phyloP scores from a whole-genome alignment of 1,139 yeast genomes.

The Yamadazyma triangularis region DNA sequence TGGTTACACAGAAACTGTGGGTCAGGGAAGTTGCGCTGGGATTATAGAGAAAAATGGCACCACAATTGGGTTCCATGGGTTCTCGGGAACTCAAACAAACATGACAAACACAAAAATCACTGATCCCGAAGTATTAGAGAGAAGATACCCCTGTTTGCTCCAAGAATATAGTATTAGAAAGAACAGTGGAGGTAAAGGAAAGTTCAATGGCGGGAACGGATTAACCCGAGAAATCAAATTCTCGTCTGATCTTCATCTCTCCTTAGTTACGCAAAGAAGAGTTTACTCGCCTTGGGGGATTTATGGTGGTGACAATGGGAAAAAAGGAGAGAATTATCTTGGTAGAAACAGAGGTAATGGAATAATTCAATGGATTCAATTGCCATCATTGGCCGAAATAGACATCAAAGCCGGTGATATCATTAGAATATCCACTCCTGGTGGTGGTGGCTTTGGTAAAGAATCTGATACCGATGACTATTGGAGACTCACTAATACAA shows the following conservation, averaged over 20 bases:
- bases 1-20: conserved; percentile 47
- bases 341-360: conserved; percentile 23
- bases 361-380: conserved; percentile 18
- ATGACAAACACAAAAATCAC: conserved; percentile 42
- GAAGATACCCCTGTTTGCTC: conserved; percentile 28
- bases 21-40: conserved; percentile 45
- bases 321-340: conserved; percentile 59
- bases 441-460: conserved; percentile 52
- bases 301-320: conserved; percentile 40
- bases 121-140: conserved; percentile 33
- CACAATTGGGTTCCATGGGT: conserved; percentile 28
- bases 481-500: conserved; percentile 10
- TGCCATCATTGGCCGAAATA: conserved; percentile 18
- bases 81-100: conserved; percentile 42
- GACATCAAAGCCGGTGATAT: conserved; percentile 35
- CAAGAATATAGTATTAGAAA: conserved; percentile 22
- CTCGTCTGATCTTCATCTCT: conserved; percentile 14
- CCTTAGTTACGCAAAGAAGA: conserved; percentile 19
- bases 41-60: conserved; percentile 18
- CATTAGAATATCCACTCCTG: conserved; percentile 44
- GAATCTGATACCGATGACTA: conserved; percentile 13
- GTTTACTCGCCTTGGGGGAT: conserved; percentile 19
- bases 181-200: conserved; percentile 31
- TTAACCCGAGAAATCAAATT: conserved; percentile 19
- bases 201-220: conserved; percentile 31